phyloP scores from a whole-genome alignment of 2,329 filamentous ascomycete species.

The Ophiostoma montium region DNA sequence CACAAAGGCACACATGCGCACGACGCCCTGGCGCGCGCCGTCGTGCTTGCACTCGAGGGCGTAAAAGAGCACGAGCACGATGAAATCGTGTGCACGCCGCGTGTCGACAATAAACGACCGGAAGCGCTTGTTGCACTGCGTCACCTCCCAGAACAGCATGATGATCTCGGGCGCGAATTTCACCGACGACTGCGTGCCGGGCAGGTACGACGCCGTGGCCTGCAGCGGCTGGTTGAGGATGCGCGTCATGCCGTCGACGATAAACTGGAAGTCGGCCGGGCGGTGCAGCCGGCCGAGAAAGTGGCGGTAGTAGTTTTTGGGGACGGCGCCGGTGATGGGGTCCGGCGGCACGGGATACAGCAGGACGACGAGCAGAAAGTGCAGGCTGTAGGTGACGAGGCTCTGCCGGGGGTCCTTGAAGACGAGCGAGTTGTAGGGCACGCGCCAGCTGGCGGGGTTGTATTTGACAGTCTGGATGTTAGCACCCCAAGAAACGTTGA shows the following conservation, averaged over 20 bases:
- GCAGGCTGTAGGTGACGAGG: conserved; percentile 80
- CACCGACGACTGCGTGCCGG: conserved; percentile 63
- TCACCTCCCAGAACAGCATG: conserved; percentile 93
- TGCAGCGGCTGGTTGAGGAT: conserved; percentile 88
- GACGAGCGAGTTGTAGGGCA: conserved; percentile 85
- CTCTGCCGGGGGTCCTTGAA: conserved; percentile 85
- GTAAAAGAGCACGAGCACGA: conserved; percentile 83
- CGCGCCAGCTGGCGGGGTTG: conserved; percentile 84
- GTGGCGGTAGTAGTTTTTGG: conserved; percentile 88
- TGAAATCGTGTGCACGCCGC: conserved; percentile 81
- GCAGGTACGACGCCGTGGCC: conserved; percentile 75
- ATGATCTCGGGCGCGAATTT: conserved; percentile 92
- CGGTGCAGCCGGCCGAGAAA: conserved; percentile 82
- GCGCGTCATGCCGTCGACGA: conserved; percentile 85
- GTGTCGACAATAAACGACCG: conserved; percentile 95
- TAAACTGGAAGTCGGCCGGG: conserved; percentile 93
- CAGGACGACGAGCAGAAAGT: conserved; percentile 73
- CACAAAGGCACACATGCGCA: conserved; percentile 95
- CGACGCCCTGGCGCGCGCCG: conserved; percentile 74
- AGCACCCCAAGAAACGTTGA: background rate
- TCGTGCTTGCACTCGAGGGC: conserved; percentile 81
- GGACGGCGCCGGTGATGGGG: conserved; percentile 23
- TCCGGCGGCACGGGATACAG: conserved; percentile 64
- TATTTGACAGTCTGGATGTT: conserved; percentile 71
- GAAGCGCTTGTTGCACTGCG: conserved; percentile 96